Conservation (phyloP, 225 moss, liverwort and hornwort genomes). For the Physcomitrium patens region DNA sequence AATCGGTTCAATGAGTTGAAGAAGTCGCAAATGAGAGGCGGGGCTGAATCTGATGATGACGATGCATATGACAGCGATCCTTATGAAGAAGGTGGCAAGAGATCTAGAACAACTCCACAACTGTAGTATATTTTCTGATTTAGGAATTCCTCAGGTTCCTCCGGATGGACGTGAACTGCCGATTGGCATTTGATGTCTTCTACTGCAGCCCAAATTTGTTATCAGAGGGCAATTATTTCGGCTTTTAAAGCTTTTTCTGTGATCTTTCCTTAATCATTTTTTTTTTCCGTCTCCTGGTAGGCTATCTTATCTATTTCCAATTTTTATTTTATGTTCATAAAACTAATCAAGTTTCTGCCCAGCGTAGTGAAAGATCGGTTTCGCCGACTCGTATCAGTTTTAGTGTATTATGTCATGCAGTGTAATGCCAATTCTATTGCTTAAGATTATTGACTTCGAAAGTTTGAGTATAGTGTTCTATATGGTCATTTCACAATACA, state of each 20-base stretch:
- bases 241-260: neutral
- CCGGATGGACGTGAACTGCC: neutral
- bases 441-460: neutral
- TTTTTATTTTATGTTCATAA: neutral
- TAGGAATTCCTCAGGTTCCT: slow-evolving; percentile 6
- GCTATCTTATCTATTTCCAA: neutral
- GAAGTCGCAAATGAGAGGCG: slow-evolving; percentile 66
- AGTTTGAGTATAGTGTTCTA: neutral
- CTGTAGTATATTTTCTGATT: slow-evolving; percentile 30
- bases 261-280: neutral
- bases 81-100: slow-evolving; percentile 55
- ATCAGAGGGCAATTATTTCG: too few species aligned
- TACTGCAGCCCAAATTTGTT: too few species aligned
- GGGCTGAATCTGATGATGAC: slow-evolving; percentile 63
- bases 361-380: slow-evolving; percentile 17
- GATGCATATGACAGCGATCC: slow-evolving; percentile 68
- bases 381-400: slow-evolving; percentile 9
- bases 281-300: neutral
- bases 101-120: slow-evolving; percentile 26
- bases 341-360: neutral
- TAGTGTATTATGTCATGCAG: slow-evolving; percentile 12
- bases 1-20: slow-evolving; percentile 60
- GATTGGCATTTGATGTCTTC: neutral
- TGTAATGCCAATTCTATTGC: neutral
- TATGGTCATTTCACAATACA: too few species aligned